A percentile compares a stretch with the other conserved stretches of the same genome.
phyloP scores from a whole-genome alignment of 140 eudicot species.

The Stevia rebaudiana region DNA sequence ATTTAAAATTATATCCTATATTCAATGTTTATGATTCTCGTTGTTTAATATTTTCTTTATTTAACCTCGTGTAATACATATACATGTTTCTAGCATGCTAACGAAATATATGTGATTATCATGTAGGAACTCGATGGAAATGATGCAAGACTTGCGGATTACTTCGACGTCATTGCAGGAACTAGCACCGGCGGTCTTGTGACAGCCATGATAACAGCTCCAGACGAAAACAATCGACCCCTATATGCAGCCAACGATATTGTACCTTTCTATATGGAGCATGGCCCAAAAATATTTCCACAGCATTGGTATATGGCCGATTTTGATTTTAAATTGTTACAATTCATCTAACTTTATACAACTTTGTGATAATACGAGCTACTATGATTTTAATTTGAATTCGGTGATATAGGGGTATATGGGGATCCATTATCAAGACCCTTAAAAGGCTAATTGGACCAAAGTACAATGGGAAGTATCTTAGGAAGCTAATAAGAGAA shows the following conservation, averaged over 20 bases:
- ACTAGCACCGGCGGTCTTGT: too few relatives aligned
- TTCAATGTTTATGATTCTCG: too few relatives aligned
- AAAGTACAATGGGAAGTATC: conserved; percentile 42
- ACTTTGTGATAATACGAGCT: too few relatives aligned
- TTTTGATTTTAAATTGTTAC: too few relatives aligned
- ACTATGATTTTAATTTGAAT: background rate
- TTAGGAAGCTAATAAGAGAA: conserved; percentile 18
- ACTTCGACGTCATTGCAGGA: too few relatives aligned
- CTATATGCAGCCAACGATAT: conserved; percentile 37
- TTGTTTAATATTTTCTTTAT: too few relatives aligned
- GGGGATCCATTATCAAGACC: conserved; percentile 7
- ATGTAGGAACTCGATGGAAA: conserved; percentile 35
- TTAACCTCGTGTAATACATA: too few relatives aligned
- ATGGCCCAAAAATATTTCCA: conserved; percentile 43
- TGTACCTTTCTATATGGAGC: conserved; percentile 31
- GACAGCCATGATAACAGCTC: conserved; percentile 43
- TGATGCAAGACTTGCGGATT: too few relatives aligned
- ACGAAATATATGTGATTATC: background rate
- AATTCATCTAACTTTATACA: too few relatives aligned
- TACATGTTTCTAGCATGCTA: too few relatives aligned
- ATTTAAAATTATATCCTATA: too few relatives aligned
- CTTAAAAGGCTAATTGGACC: conserved; percentile 17
- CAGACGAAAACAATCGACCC: conserved; percentile 32
- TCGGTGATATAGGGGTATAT: conserved; percentile 17
- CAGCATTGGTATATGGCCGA: conserved; percentile 11